Conservation (phyloP, 2,329 filamentous ascomycete species). For the Fusarium udum region DNA sequence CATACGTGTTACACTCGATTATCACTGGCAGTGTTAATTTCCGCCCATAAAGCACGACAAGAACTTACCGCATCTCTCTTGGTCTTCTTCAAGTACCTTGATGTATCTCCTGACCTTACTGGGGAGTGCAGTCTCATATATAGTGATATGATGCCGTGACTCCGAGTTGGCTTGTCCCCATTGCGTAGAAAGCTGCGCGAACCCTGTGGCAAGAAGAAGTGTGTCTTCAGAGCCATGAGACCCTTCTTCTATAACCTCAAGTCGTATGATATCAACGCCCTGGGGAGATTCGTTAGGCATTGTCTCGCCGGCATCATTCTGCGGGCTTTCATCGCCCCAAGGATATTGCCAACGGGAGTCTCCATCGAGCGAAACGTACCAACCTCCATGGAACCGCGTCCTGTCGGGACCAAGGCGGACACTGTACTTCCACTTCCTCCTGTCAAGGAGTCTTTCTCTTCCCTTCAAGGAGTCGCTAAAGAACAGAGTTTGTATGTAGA, state of each 20-base stretch:
- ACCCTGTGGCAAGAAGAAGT: background rate
- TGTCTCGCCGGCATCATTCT: background rate
- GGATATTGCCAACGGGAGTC: fast-evolving
- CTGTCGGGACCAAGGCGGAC: fast-evolving
- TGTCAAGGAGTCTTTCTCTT: background rate
- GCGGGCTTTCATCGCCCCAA: fast-evolving
- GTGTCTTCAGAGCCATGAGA: background rate
- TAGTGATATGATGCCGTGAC: background rate
- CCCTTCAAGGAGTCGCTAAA: fast-evolving
- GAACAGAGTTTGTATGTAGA: too few species aligned
- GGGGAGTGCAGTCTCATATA: background rate
- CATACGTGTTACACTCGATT: background rate
- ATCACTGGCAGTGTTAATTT: background rate
- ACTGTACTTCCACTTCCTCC: background rate
- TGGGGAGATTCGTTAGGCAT: fast-evolving
- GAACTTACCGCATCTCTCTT: background rate
- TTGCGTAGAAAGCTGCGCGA: fast-evolving
- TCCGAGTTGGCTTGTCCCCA: fast-evolving
- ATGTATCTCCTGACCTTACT: background rate
- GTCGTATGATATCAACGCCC: background rate
- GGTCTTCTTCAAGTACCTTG: background rate
- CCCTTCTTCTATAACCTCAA: fast-evolving
- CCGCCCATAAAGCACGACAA: fast-evolving
- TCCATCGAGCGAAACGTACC: background rate
- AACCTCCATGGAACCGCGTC: fast-evolving